Conservation (phyloP, 352 stramenopile genomes). For the Aphanomyces invadans region DNA sequence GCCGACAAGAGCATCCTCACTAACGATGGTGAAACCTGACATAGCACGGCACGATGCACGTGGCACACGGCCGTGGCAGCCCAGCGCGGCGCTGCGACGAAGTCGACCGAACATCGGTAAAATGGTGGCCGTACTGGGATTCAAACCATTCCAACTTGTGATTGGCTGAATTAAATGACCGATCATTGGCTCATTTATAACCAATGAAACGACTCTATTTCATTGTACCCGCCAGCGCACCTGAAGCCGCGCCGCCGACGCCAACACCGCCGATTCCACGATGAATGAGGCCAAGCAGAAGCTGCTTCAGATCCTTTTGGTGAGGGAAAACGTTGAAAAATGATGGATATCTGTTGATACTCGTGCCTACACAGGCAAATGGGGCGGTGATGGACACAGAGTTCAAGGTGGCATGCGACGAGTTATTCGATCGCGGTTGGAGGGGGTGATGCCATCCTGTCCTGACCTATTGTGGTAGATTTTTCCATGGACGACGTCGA, state of each 20-base stretch:
- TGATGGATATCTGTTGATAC: too few species aligned
- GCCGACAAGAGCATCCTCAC: too few species aligned
- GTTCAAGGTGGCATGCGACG: not conserved
- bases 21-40: constrained; percentile 19
- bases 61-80: not conserved
- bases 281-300: constrained; percentile 9
- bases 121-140: not conserved
- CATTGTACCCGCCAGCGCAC: not conserved
- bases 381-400: constrained; percentile 7
- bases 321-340: too few species aligned
- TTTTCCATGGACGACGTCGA: constrained; percentile 39
- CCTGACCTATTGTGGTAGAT: constrained; percentile 4
- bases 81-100: too few species aligned
- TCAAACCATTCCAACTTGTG: too few species aligned
- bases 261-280: not conserved
- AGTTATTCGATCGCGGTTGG: constrained; percentile 18
- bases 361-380: constrained; percentile 13
- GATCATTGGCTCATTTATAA: constrained; percentile 1
- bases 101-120: not conserved
- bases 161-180: not conserved
- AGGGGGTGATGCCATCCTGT: not conserved
- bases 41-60: not conserved
- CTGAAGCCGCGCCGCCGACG: not conserved
- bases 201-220: not conserved
- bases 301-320: constrained; percentile 18